A percentile compares a stretch with the other conserved stretches of the same genome.
These are phyloP conservation scores for Colletotrichum sojae DNA, from an alignment of 2,329 filamentous ascomycete species.

Conservation along the genomic window DNA sequence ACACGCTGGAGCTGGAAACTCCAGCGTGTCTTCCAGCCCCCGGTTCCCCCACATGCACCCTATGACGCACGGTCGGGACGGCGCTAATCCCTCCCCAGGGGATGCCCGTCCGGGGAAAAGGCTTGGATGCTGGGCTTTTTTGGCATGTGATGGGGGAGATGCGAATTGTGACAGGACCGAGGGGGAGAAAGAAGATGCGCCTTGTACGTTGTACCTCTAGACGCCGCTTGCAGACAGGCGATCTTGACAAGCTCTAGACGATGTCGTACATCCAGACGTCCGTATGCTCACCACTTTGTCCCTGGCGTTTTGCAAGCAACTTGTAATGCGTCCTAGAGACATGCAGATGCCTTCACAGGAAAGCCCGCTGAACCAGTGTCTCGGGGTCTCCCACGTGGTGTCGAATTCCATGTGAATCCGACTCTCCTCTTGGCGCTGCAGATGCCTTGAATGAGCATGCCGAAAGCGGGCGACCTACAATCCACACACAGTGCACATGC, in stretches of 20 bases:
- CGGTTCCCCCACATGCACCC: constrained; percentile 37
- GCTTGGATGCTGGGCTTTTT: constrained; percentile 18
- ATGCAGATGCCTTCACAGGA: background rate
- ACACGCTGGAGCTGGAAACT: constrained; percentile 5
- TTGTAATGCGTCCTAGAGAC: background rate
- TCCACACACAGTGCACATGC: background rate
- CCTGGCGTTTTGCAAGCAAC: background rate
- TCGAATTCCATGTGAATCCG: constrained; percentile 32
- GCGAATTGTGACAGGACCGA: constrained; percentile 25
- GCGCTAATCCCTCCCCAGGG: constrained; percentile 28
- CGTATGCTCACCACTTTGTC: background rate
- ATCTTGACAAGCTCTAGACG: background rate
- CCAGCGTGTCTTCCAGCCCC: constrained; percentile 19
- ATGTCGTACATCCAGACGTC: background rate
- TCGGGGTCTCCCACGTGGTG: constrained; percentile 23
- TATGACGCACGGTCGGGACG: constrained; percentile 35
- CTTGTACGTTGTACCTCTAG: background rate
- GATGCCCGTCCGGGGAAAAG: constrained; percentile 36
- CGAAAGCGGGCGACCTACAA: constrained; percentile 18
- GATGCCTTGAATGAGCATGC: background rate
- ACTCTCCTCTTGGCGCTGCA: constrained; percentile 20
- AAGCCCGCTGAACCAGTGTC: constrained; percentile 17
- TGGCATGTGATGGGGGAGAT: constrained; percentile 38
- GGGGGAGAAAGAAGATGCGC: background rate
- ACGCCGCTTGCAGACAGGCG: background rate